Conservation (phyloP, 441 rosid species). For the Aquilaria agallochum region DNA sequence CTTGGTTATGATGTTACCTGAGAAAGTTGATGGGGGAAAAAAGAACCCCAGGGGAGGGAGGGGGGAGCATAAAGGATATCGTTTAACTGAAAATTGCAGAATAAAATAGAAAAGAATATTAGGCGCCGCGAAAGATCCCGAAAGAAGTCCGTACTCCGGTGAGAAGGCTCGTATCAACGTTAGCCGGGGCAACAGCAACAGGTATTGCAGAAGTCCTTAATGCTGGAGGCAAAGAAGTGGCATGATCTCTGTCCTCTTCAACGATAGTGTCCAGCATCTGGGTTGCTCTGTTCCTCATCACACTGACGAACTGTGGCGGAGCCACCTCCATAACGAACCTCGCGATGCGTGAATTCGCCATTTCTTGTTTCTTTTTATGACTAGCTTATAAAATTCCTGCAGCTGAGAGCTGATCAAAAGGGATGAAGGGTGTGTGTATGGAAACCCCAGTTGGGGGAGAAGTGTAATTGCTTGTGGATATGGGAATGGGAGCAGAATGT, state of each 20-base stretch:
- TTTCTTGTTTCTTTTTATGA: slow-evolving; percentile 4
- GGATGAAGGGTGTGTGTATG: background rate
- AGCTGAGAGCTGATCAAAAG: slow-evolving; percentile 1
- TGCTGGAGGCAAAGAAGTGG: slow-evolving; percentile 12
- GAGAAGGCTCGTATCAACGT: slow-evolving; percentile 23
- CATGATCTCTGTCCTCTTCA: slow-evolving; percentile 55
- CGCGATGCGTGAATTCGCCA: slow-evolving; percentile 70
- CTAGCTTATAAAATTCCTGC: too few relatives aligned
- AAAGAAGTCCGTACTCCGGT: slow-evolving; percentile 36
- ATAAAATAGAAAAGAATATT: slow-evolving; percentile 1
- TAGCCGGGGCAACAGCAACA: slow-evolving; percentile 1
- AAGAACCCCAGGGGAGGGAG: too few relatives aligned
- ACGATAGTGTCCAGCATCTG: slow-evolving; percentile 81
- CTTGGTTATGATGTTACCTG: too few relatives aligned
- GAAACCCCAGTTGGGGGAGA: background rate
- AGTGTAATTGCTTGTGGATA: slow-evolving; percentile 8
- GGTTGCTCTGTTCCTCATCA: slow-evolving; percentile 68
- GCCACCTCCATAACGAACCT: slow-evolving; percentile 80
- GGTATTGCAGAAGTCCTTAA: slow-evolving; percentile 1
- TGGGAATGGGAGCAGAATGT: slow-evolving; percentile 15
- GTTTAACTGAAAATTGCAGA: too few relatives aligned
- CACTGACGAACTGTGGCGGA: slow-evolving; percentile 79
- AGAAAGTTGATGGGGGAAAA: too few relatives aligned
- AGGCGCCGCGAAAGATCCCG: slow-evolving; percentile 25
- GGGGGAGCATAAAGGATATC: too few relatives aligned